Conservation (phyloP, 2,329 filamentous ascomycete species). For the Dendryphion nanum region DNA sequence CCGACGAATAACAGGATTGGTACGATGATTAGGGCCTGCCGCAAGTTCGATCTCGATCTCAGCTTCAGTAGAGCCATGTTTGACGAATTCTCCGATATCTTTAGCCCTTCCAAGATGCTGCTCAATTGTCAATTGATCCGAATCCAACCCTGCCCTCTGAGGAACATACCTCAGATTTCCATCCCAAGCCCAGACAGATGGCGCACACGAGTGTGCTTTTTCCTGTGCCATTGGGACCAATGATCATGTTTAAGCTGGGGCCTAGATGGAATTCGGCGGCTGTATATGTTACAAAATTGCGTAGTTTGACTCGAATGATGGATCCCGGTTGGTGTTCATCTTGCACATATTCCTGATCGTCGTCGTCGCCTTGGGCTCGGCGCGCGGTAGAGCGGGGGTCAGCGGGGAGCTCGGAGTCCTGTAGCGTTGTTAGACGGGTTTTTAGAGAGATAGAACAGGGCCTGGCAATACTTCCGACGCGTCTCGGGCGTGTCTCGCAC, state of each 20-base stretch:
- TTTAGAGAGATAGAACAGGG: not conserved
- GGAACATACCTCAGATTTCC: slow-evolving; percentile 60
- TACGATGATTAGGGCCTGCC: slow-evolving; percentile 52
- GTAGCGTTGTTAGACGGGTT: not conserved
- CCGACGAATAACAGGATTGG: slow-evolving; percentile 73
- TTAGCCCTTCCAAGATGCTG: slow-evolving; percentile 81
- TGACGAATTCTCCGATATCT: slow-evolving; percentile 85
- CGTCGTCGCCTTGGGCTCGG: slow-evolving; percentile 1
- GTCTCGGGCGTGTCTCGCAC: slow-evolving; percentile 28
- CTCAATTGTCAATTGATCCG: slow-evolving; percentile 9
- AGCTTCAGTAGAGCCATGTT: slow-evolving; percentile 76
- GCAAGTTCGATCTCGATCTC: slow-evolving; percentile 89
- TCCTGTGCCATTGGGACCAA: slow-evolving; percentile 96
- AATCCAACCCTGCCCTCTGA: not conserved
- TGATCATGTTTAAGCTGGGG: slow-evolving; percentile 95
- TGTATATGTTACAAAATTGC: slow-evolving; percentile 93
- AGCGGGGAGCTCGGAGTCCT: not conserved
- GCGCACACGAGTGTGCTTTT: slow-evolving; percentile 98
- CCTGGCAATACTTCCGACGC: slow-evolving; percentile 27
- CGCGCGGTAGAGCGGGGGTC: slow-evolving; percentile 4
- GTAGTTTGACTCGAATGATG: slow-evolving; percentile 81
- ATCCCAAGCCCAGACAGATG: slow-evolving; percentile 90
- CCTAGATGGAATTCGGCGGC: slow-evolving; percentile 88
- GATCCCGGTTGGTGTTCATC: slow-evolving; percentile 64
- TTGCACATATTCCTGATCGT: slow-evolving; percentile 8